Percentiles rank a stretch among this genome's conserved stretches.
Conservation (phyloP, 331 rosid species). For the Acacia concinna region DNA sequence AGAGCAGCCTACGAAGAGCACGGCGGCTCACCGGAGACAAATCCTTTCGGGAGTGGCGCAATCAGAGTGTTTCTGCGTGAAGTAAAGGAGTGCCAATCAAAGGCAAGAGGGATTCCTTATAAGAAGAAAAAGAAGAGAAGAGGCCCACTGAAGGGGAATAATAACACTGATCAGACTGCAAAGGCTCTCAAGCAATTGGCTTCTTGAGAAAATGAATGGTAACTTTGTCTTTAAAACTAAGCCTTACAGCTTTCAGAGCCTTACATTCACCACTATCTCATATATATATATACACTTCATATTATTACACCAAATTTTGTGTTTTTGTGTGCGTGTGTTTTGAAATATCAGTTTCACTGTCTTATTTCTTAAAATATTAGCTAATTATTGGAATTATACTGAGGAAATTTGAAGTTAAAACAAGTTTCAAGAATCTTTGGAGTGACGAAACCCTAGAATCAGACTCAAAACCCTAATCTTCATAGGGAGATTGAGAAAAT, state of each 20-base stretch:
- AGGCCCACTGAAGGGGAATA: slow-evolving; percentile 42
- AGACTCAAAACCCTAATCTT: slow-evolving; percentile 47
- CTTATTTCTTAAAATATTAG: slow-evolving; percentile 9
- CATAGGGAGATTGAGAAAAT: slow-evolving; percentile 15
- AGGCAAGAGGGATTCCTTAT: slow-evolving; percentile 85
- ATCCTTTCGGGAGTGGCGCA: slow-evolving; percentile 84
- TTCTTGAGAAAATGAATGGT: slow-evolving; percentile 43
- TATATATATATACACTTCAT: background rate
- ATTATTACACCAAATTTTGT: background rate
- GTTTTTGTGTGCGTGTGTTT: background rate
- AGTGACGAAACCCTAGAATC: slow-evolving; percentile 35
- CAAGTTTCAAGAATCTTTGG: background rate
- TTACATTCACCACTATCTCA: background rate
- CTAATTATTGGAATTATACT: background rate
- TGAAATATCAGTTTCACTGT: background rate
- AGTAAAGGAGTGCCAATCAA: slow-evolving; percentile 78
- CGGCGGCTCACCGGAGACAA: slow-evolving; percentile 68
- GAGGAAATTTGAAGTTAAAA: slow-evolving; percentile 14
- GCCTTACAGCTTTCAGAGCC: background rate
- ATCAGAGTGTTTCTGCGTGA: slow-evolving; percentile 73
- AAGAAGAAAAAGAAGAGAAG: slow-evolving; percentile 84
- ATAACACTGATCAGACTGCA: slow-evolving; percentile 24
- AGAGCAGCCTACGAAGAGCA: slow-evolving; percentile 87
- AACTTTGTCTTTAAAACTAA: slow-evolving; percentile 24
- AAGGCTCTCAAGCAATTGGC: slow-evolving; percentile 50